Evolutionary conservation across 768 basidiomycete species (phyloP).

Genomic region (Asterophora lycoperdoides): DNA sequence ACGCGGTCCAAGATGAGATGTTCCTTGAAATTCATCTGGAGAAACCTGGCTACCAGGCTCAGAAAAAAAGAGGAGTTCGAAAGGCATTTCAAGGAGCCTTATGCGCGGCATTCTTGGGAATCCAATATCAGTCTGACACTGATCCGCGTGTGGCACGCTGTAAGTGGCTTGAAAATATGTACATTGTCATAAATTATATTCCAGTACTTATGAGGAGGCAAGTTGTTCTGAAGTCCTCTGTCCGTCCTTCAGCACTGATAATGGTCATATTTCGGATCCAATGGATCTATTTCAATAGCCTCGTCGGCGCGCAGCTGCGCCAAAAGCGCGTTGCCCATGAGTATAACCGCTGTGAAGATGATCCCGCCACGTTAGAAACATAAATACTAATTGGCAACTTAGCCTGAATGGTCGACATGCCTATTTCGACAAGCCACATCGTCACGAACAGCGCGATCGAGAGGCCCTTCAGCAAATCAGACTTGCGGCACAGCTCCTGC

Average conservation of each 20-base stretch:
- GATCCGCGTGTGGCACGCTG: no score
- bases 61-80: slow-evolving; percentile 43
- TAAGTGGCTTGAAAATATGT: no score
- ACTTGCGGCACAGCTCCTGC: slow-evolving; percentile 13
- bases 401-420: slow-evolving; percentile 1
- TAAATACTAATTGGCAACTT: no score
- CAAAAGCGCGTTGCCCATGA: slow-evolving; percentile 12
- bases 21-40: slow-evolving; percentile 43
- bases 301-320: slow-evolving; percentile 10
- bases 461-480: slow-evolving; percentile 9
- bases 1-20: no score
- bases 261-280: slow-evolving; percentile 13
- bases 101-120: no score
- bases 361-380: neutral
- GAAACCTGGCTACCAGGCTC: slow-evolving; percentile 40
- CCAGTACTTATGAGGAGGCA: no score
- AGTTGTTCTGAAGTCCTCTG: neutral
- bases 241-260: slow-evolving; percentile 8
- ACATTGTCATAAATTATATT: no score
- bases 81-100: slow-evolving; percentile 36
- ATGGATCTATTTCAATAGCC: slow-evolving; percentile 2
- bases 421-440: slow-evolving; percentile 17
- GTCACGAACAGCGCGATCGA: slow-evolving; percentile 10
- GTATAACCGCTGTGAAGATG: slow-evolving; percentile 5
- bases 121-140: no score